Base-by-base conservation (phyloP, 2,329 filamentous ascomycete species). In the Stemphylium vesicarium region DNA sequence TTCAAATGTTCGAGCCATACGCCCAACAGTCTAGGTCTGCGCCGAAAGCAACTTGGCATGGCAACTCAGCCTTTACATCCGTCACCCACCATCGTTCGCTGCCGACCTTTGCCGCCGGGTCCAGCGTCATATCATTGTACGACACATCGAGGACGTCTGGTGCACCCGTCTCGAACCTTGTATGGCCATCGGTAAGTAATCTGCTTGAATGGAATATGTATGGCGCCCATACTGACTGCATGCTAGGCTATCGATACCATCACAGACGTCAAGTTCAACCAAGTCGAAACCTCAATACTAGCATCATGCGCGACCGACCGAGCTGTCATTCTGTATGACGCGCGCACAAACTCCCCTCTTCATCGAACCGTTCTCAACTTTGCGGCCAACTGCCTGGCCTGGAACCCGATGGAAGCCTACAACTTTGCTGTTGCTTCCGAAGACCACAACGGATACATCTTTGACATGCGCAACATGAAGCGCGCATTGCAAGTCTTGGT, bases 351-450 rank as follows among this genome's bases (percentile, higher is more conserved):
- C 4, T 91, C 88, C 33, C 91, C 95, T 10, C 81, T 98, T 15
- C 85, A 90, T 60, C 93, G 93, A 71, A 88, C 90, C 0, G 83
- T 92, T 11, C 84, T 98, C 63, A 90, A 85, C 48, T 89, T 99
- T 64, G 87, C 92, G 33, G 99, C 93, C 88, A 97, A 97, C 65
- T 94, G 93, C 0, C 95, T 97, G 86, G 54, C 69, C 2, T 99
- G 94, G 92, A 97, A 97, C 65, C 95, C 95, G 0, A 95, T 97
- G 88, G 93, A 96, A 76, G 90, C 92, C 7, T 96, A 96, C 82
- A 96, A 98, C 78, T 88, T 98, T 70, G 94, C 92, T 13, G 87
- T 93, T 26, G 95, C 91, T 11, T 96, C 90, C 65, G 95, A 99
- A 80, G 95, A 98, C 71, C 94, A 97, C 79, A 96, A 96, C 75